Evolutionary conservation across 495 filamentous ascomycete genomes (phyloP).

Genomic region (Margaritispora aquatica): DNA sequence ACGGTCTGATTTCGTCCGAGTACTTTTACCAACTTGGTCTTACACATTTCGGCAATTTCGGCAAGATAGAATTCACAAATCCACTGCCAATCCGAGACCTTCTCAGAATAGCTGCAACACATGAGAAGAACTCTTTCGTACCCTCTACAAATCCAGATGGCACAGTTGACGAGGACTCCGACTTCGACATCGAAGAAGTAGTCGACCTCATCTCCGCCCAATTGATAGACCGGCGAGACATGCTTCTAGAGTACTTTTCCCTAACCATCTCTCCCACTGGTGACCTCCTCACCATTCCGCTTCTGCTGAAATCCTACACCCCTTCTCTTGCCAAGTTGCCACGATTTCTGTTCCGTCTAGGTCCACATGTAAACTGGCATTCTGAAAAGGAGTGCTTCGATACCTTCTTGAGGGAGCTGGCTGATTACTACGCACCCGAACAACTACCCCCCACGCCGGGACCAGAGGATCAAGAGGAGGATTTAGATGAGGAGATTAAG

Average conservation of each 20-base stretch:
- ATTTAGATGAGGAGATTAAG: constrained; percentile 43
- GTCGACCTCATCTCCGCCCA: constrained; percentile 51
- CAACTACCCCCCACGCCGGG: constrained; percentile 56
- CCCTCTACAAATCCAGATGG: constrained; percentile 15
- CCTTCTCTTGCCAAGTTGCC: constrained; percentile 84
- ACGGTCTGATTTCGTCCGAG: constrained; percentile 79
- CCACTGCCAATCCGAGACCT: constrained; percentile 65
- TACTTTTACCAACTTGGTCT: constrained; percentile 97
- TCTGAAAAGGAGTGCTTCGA: constrained; percentile 83
- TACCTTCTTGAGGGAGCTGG: constrained; percentile 80
- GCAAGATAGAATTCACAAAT: constrained; percentile 72
- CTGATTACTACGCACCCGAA: constrained; percentile 87
- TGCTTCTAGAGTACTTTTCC: constrained; percentile 91
- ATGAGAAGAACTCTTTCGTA: constrained; percentile 43
- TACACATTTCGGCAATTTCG: constrained; percentile 96
- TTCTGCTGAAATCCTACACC: constrained; percentile 83
- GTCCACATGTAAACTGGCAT: constrained; percentile 83
- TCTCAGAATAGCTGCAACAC: constrained; percentile 63
- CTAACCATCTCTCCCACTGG: constrained; percentile 75
- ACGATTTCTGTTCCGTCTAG: constrained; percentile 78
- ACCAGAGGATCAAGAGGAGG: constrained; percentile 30
- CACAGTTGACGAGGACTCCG: constrained; percentile 35
- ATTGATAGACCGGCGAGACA: constrained; percentile 69
- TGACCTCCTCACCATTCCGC: constrained; percentile 69
- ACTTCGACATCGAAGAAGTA: constrained; percentile 60